A percentile compares a stretch with the other conserved stretches of the same genome.
Conservation (phyloP, 2,329 filamentous ascomycete genomes). For the Akanthomyces dipterigenus region DNA sequence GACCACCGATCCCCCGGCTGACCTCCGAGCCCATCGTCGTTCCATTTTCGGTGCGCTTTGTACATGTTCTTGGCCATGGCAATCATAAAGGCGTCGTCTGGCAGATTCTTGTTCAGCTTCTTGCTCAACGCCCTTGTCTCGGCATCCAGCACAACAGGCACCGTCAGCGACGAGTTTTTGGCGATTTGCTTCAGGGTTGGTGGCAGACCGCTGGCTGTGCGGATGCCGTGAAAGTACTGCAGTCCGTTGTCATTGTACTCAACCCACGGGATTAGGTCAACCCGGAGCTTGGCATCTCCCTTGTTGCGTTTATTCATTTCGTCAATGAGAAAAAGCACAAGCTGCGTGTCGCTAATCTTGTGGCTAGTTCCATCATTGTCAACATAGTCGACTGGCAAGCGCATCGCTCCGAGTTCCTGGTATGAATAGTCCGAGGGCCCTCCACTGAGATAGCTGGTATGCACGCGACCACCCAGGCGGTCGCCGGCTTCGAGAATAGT, state of each 20-base stretch:
- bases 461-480: constrained; percentile 57
- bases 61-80: constrained; percentile 37
- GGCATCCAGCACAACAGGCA: constrained; percentile 25
- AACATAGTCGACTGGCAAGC: constrained; percentile 49
- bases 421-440: constrained; percentile 58
- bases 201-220: constrained; percentile 43
- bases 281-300: constrained; percentile 38
- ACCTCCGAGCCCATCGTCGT: constrained; percentile 29
- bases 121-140: constrained; percentile 29
- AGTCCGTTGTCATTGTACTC: constrained; percentile 50
- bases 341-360: constrained; percentile 55
- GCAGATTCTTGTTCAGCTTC: constrained; percentile 30
- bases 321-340: constrained; percentile 57
- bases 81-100: constrained; percentile 28
- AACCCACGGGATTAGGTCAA: constrained; percentile 59
- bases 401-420: constrained; percentile 61
- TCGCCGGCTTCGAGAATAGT: constrained; percentile 55
- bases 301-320: constrained; percentile 54
- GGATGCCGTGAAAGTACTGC: constrained; percentile 38
- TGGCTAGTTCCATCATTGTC: constrained; percentile 47
- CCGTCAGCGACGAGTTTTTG: constrained; percentile 35
- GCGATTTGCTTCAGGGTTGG: constrained; percentile 44
- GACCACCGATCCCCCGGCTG: constrained; percentile 56
- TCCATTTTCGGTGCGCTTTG: constrained; percentile 35
- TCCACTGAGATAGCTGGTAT: constrained; percentile 55